phyloP scores from a whole-genome alignment of 2,329 filamentous ascomycete genomes.

The Colletotrichum ledebouriae region DNA sequence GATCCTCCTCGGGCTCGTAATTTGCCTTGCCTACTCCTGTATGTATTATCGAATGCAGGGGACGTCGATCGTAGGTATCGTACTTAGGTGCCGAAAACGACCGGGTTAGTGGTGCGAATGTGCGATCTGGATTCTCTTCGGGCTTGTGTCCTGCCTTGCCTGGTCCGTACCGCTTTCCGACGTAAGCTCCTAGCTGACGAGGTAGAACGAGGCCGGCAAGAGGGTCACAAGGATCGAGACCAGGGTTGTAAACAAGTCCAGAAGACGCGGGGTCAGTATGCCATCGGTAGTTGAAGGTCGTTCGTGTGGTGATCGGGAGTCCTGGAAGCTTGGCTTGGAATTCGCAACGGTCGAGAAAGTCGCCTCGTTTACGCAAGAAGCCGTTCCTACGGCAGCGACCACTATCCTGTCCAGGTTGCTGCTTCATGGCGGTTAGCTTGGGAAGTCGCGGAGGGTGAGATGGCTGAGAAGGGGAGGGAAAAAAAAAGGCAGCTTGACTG shows the following conservation, averaged over 20 bases:
- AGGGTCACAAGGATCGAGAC: conserved; percentile 2
- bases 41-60: background rate
- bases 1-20: background rate
- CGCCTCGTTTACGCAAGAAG: conserved; percentile 2
- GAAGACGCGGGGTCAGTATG: background rate
- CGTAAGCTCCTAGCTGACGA: background rate
- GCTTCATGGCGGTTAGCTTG: conserved; percentile 28
- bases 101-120: background rate
- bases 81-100: background rate
- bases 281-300: conserved; percentile 8
- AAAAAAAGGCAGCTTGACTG: too few species aligned
- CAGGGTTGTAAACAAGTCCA: conserved; percentile 12
- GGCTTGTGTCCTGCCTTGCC: background rate
- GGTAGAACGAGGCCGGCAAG: conserved; percentile 2
- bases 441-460: conserved; percentile 9
- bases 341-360: conserved; percentile 10
- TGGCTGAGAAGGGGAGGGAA: background rate
- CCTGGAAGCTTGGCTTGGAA: background rate
- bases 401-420: conserved; percentile 3
- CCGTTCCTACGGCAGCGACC: background rate
- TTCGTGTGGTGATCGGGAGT: background rate
- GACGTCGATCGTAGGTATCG: background rate
- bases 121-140: background rate
- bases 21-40: background rate
- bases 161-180: background rate